Evolutionary conservation across 176 grass and related monocot species (phyloP), one percentile per base, ranked within the genome.

Genomic region (Tuctoria greenei): DNA sequence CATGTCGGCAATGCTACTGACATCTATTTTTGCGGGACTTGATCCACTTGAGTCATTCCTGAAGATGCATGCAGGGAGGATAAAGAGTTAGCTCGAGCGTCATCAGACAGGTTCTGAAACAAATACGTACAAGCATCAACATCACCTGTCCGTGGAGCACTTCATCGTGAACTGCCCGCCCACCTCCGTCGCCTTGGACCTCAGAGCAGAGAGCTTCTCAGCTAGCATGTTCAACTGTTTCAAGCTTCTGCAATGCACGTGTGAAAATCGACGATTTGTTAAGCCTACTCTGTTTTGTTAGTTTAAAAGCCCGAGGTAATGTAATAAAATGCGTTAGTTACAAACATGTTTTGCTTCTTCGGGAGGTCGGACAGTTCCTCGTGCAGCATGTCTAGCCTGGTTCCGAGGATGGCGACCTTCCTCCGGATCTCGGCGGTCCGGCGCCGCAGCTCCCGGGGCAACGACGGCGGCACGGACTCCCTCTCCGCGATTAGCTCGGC

Each of bases 161-260:
- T 79, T 90, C 74, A 74, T 81, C 11, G 56, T 84, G 38, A 97
- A 86, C 41, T 86, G 57, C 11, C 65, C 65, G 0, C 69, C 74
- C 37, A 87, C 85, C 55, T 91, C 52, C 72, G 85, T 77, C 15
- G 79, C 82, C 83, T 84, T 91, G 18, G 85, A 80, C 77, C 59
- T 89, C 74, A 97, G 76, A 80, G 56, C 59, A 0, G 81, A 17
- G 17, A 91, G 81, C 88, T 89, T 91, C 10, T 89, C 88, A n/a
- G 83, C 77, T n/a, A 92, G 79, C 69, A 89, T 91, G 24, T 76
- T 34, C 65, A 93, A 38, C 75, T 93, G 87, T 27, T 83, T 97
- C 75, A 85, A 45, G 59, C 66, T 78, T 61, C 90, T 93, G 85
- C 78, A 66, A 75, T 4, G 28, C 43, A 65, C 31, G 61, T 11